Base-by-base conservation (phyloP, 805 yeast genomes). In the Suhomyces vadensis region DNA sequence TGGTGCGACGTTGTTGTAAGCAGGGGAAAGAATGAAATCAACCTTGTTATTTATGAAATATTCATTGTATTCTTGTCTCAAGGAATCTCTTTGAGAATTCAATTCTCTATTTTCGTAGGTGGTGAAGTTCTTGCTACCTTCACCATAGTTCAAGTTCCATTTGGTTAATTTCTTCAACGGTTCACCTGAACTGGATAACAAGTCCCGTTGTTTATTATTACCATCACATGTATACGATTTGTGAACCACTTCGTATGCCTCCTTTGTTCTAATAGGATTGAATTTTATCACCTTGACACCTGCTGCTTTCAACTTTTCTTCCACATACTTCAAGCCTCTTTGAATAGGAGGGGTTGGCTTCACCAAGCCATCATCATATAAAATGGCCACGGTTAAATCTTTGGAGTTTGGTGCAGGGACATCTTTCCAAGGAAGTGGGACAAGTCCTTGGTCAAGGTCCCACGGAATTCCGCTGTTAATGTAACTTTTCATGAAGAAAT, bases 1-100 rank as follows among this genome's bases (percentile, higher is more conserved):
- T 35, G 89, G 87, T n/a, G 94, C 88, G 40, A 81, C 82, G 50
- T 84, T 83, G 44, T 76, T 78, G 62, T 82, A 81, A 5, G 82
- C 76, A 48, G 92, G 91, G 41, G 85, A 76, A 36, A 86, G 63
- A 47, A 86, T 73, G 55, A 82, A 78, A 56, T 86, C 91, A 38
- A 85, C 74, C 41, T 75, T 74, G 56, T 81, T 71, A 19, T 74
- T 61, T 46, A 76, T 70, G 57, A 85, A 72, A 56, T 67, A 74
- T 37, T 77, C 73, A 37, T 73, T 67, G 59, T 83, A 84, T 49
- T 77, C 77, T 47, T 76, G 76, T 61, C 83, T 78, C 58, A 82
- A 71, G 9, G 56, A 55, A 55, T 86, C 90, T 58, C 91, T 75
- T 42, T 69, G 67, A 39, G 61, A 51, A 53, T 79, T 81, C 54